phyloP scores from a whole-genome alignment of 148 eudicot species.

The Rhododendron griersonianum region DNA sequence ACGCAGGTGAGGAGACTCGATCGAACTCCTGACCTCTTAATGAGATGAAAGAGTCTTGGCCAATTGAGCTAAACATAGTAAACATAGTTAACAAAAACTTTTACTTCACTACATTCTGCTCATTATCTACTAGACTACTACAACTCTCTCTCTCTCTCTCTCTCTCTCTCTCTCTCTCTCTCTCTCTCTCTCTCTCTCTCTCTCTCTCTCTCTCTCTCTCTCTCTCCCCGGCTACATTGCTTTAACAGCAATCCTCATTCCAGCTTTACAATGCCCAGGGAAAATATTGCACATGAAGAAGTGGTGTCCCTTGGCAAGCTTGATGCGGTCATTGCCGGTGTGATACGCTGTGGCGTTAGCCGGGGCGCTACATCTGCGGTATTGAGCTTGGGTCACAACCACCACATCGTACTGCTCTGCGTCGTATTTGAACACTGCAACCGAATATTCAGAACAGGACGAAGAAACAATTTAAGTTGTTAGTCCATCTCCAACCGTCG shows the following conservation, averaged over 20 bases:
- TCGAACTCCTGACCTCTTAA: too few species aligned
- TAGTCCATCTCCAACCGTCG: background rate
- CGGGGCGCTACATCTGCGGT: constrained; percentile 31
- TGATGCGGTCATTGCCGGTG: constrained; percentile 42
- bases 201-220: too few species aligned
- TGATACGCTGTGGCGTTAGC: constrained; percentile 27
- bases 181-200: too few species aligned
- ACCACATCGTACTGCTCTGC: constrained; percentile 38
- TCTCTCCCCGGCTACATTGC: constrained; percentile 19
- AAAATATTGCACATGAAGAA: constrained; percentile 51
- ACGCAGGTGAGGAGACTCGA: background rate
- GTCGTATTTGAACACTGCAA: constrained; percentile 44
- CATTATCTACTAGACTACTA: too few species aligned
- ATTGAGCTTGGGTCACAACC: constrained; percentile 21
- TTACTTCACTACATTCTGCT: background rate
- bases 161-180: too few species aligned
- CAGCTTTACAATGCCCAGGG: constrained; percentile 42
- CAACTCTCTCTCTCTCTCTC: background rate
- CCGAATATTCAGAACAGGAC: background rate
- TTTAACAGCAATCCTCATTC: constrained; percentile 53
- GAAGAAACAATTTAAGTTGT: background rate
- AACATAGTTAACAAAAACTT: too few species aligned
- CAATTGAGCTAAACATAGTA: background rate
- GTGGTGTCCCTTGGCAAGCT: constrained; percentile 43
- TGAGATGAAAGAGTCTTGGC: too few species aligned